Conservation (phyloP, 257 asterid genomes). For the Solanum clarkiae region DNA sequence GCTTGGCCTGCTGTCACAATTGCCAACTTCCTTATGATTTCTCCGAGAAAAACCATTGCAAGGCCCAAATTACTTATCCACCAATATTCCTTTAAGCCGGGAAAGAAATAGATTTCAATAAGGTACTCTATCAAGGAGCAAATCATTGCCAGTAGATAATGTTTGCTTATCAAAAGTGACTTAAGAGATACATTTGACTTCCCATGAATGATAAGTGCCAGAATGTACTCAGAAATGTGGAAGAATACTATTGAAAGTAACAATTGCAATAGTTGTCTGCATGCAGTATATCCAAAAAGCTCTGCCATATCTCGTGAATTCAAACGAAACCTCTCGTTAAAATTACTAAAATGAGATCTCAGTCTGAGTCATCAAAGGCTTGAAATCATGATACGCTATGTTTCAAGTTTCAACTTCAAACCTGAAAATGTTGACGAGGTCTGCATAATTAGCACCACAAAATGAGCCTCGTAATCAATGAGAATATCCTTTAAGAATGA, state of each 20-base stretch:
- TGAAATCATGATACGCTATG: neutral
- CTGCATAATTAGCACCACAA: slow-evolving; percentile 18
- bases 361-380: slow-evolving; percentile 10
- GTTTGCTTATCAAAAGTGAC: slow-evolving; percentile 74
- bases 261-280: slow-evolving; percentile 62
- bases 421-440: slow-evolving; percentile 36
- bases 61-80: slow-evolving; percentile 59
- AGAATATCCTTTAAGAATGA: slow-evolving; percentile 17
- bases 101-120: slow-evolving; percentile 27
- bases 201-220: slow-evolving; percentile 58
- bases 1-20: slow-evolving; percentile 81
- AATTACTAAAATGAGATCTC: slow-evolving; percentile 1
- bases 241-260: slow-evolving; percentile 51
- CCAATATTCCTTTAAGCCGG: slow-evolving; percentile 19
- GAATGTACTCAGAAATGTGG: slow-evolving; percentile 60
- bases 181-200: slow-evolving; percentile 40
- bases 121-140: slow-evolving; percentile 58
- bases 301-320: slow-evolving; percentile 46
- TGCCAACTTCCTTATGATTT: slow-evolving; percentile 66
- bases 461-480: slow-evolving; percentile 16
- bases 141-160: slow-evolving; percentile 57
- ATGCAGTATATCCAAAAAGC: slow-evolving; percentile 39
- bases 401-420: slow-evolving; percentile 13
- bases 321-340: slow-evolving; percentile 12
- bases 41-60: slow-evolving; percentile 60